Percentiles rank a stretch among this genome's conserved stretches.
Conservation (phyloP, 495 filamentous ascomycete genomes). For the Xeromyces bisporus region DNA sequence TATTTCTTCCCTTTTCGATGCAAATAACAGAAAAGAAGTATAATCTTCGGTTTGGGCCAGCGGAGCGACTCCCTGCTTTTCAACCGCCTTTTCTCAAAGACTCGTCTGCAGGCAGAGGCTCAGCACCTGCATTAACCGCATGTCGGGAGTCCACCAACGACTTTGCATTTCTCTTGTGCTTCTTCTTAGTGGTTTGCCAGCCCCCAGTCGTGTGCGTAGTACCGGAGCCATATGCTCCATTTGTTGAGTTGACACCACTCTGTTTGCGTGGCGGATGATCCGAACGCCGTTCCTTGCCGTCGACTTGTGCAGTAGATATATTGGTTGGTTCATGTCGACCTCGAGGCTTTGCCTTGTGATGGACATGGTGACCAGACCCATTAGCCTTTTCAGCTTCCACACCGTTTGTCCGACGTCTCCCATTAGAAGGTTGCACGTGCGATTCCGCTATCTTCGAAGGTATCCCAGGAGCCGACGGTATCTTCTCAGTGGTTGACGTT, state of each 20-base stretch:
- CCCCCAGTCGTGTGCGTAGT: slow-evolving; percentile 15
- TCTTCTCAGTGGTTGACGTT: slow-evolving; percentile 17
- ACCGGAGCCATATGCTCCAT: slow-evolving; percentile 13
- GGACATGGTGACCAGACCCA: slow-evolving; percentile 10
- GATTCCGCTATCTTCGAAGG: slow-evolving; percentile 9
- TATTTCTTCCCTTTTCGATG: background rate
- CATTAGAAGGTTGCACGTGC: slow-evolving; percentile 14
- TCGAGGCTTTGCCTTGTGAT: slow-evolving; percentile 19
- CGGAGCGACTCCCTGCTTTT: slow-evolving; percentile 2
- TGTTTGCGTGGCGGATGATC: slow-evolving; percentile 17
- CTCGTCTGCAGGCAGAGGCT: slow-evolving; percentile 31
- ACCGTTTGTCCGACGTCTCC: slow-evolving; percentile 18
- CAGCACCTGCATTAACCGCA: slow-evolving; percentile 12
- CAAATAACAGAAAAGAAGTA: background rate
- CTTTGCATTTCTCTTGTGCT: slow-evolving; percentile 27
- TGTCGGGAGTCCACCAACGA: slow-evolving; percentile 15
- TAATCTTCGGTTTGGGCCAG: background rate
- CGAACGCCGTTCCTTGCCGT: slow-evolving; percentile 17
- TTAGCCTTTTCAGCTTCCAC: slow-evolving; percentile 23
- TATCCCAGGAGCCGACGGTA: slow-evolving; percentile 3
- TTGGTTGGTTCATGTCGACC: slow-evolving; percentile 16
- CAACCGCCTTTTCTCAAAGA: slow-evolving; percentile 35
- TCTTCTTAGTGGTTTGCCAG: slow-evolving; percentile 36
- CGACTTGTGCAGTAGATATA: slow-evolving; percentile 7
- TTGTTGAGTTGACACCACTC: slow-evolving; percentile 10